Evolutionary conservation across 495 filamentous ascomycete species (phyloP).

Genomic region (Aspergillus sclerotiicarbonarius): DNA sequence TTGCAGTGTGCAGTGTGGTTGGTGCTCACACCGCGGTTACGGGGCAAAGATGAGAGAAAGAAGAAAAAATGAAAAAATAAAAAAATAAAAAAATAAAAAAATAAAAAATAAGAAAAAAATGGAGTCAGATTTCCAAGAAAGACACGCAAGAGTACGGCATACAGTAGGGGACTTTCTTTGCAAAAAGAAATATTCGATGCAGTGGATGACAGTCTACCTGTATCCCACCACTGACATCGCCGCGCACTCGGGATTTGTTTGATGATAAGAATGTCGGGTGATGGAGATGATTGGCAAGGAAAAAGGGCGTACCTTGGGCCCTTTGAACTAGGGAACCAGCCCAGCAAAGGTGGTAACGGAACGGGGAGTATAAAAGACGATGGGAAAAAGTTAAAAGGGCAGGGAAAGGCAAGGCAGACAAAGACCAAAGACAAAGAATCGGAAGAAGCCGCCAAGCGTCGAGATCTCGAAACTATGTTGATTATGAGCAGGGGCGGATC

Average conservation of each 20-base stretch:
- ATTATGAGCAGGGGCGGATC: background rate
- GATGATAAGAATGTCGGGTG: background rate
- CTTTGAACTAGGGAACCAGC: background rate
- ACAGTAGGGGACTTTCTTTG: background rate
- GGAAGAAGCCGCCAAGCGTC: slow-evolving; percentile 11
- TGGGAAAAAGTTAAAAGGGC: background rate
- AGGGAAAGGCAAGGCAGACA: background rate
- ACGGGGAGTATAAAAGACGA: background rate
- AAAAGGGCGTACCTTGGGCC: background rate
- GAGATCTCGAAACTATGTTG: background rate
- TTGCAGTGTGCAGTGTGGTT: slow-evolving; percentile 35
- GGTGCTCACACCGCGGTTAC: slow-evolving; percentile 10
- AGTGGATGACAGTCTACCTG: background rate
- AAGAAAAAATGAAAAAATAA: slow-evolving; percentile 8
- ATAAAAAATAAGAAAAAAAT: slow-evolving; percentile 4
- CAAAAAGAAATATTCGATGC: background rate
- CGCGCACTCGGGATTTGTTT: background rate
- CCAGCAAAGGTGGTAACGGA: background rate
- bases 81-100: slow-evolving; percentile 9
- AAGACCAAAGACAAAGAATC: slow-evolving; percentile 17
- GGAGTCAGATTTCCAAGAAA: background rate
- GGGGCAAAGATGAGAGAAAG: slow-evolving; percentile 9
- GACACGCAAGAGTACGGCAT: background rate
- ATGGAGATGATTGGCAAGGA: background rate
- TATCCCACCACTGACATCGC: background rate